Evolutionary conservation across 441 rosid species (phyloP).

Genomic region (Gossypium lobatum): DNA sequence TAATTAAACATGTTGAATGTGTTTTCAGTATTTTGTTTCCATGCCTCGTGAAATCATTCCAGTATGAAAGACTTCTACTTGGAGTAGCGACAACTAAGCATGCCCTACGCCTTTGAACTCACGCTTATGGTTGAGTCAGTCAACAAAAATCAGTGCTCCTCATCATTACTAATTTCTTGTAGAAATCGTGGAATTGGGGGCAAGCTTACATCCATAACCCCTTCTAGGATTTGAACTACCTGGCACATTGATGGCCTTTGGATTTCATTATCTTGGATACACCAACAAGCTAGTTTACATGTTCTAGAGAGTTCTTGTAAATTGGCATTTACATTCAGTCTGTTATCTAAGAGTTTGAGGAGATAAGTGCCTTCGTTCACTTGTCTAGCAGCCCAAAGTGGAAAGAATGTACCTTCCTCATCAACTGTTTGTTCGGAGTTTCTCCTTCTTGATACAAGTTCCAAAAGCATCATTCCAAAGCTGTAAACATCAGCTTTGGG

Average conservation of each 20-base stretch:
- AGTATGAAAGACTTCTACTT: neutral
- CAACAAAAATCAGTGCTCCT: slow-evolving; percentile 44
- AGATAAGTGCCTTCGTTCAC: slow-evolving; percentile 11
- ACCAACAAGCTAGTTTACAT: slow-evolving; percentile 32
- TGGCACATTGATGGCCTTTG: slow-evolving; percentile 59
- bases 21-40: neutral
- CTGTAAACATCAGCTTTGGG: slow-evolving; percentile 14
- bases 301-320: slow-evolving; percentile 28
- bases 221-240: slow-evolving; percentile 77
- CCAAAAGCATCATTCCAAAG: neutral
- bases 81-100: slow-evolving; percentile 20
- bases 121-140: slow-evolving; percentile 42
- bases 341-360: neutral
- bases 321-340: neutral
- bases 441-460: neutral
- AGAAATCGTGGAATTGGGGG: slow-evolving; percentile 51
- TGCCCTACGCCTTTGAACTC: slow-evolving; percentile 25
- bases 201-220: slow-evolving; percentile 35
- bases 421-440: slow-evolving; percentile 23
- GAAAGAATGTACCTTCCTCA: neutral
- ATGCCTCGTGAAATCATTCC: neutral
- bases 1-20: neutral
- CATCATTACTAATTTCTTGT: slow-evolving; percentile 28
- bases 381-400: neutral
- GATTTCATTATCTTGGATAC: neutral